Evolutionary conservation across 2,329 filamentous ascomycete genomes (phyloP), one percentile per base, ranked within the genome.

Genomic region (Grosmannia clavigera): DNA sequence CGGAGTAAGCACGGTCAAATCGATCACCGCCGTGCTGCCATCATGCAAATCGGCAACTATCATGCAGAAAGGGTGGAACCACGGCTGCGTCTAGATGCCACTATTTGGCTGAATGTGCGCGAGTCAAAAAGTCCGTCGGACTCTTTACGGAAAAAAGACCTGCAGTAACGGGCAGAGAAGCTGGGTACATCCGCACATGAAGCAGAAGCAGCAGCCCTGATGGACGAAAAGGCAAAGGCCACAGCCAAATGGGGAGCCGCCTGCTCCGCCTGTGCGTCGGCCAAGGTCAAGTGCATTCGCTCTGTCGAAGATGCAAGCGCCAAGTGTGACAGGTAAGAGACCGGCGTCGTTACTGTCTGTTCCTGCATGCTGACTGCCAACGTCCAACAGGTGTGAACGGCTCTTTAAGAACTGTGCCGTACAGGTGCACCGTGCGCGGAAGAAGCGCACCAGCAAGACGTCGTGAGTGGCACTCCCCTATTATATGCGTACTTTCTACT

Each of bases 221-320:
- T 27, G 35, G 22, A 27, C 33, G 31, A 38, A 9, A 40, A 27
- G 35, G 4, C 46, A 14, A 69, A 67, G 61, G 62, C 59, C 31
- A 66, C 68, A 40, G 68, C 70, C 9, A 71, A 69, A 76, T 80
- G 77, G 77, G 77, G 77, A 19, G 76, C 76, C 4, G 77, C 77
- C 1, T 80, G 77, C 57, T 70, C 75, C 5, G 69, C 75, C 1
- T 80, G 78, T 64, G 76, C 78, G 7, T 69, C 72, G 14, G 75
- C 78, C 38, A 80, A 80, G 64, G 76, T 77, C 9, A 79, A 79
- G 62, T 80, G 78, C 62, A 72, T 79, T 53, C 73, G 76, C 10
- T 72, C 75, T 7, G 73, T 72, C 60, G 64, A 68, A 4, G 61
- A 64, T 2, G 64, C 67, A 0, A 71, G 70, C 1, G 65, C 74